phyloP scores from a whole-genome alignment of 2,329 filamentous ascomycete genomes.

The Chrysosphaeria jannelii region DNA sequence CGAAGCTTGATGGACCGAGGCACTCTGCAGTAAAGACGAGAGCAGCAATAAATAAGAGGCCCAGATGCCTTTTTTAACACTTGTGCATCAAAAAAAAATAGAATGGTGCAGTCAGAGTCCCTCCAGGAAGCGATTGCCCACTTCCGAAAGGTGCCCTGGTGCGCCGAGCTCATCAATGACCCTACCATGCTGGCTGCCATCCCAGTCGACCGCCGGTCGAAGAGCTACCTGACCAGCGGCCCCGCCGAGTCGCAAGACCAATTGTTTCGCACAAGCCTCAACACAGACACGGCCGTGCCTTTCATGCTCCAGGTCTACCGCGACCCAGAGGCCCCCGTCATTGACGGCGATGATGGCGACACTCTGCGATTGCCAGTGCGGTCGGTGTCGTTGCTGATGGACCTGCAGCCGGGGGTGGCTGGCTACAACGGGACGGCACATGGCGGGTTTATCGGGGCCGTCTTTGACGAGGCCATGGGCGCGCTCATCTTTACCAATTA shows the following conservation, averaged over 20 bases:
- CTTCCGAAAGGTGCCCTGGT: constrained; percentile 3
- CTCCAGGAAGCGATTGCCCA: constrained; percentile 2
- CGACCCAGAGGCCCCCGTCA: constrained; percentile 1
- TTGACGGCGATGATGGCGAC: constrained; percentile 1
- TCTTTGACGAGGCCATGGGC: constrained; percentile 8
- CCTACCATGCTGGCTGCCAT: constrained; percentile 1
- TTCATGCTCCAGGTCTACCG: constrained; percentile 5
- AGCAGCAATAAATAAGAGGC: no score
- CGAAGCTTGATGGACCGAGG: not conserved
- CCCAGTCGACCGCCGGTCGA: constrained; percentile 1
- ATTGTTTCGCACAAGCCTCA: constrained; percentile 2
- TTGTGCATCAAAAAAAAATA: no score
- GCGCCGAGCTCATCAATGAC: constrained; percentile 2
- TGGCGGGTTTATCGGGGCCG: constrained; percentile 6
- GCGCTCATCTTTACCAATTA: constrained; percentile 6
- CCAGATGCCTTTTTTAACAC: no score
- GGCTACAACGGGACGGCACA: constrained; percentile 7
- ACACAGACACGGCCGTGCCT: constrained; percentile 5
- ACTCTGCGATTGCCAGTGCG: constrained; percentile 3
- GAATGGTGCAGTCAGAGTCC: constrained; percentile 1
- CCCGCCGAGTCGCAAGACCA: constrained; percentile 2
- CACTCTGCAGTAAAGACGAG: not conserved
- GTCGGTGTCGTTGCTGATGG: constrained; percentile 5
- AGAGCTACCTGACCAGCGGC: not conserved
- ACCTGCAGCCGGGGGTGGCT: constrained; percentile 3